phyloP scores from a whole-genome alignment of 495 filamentous ascomycete genomes.

The Neurospora sp. region DNA sequence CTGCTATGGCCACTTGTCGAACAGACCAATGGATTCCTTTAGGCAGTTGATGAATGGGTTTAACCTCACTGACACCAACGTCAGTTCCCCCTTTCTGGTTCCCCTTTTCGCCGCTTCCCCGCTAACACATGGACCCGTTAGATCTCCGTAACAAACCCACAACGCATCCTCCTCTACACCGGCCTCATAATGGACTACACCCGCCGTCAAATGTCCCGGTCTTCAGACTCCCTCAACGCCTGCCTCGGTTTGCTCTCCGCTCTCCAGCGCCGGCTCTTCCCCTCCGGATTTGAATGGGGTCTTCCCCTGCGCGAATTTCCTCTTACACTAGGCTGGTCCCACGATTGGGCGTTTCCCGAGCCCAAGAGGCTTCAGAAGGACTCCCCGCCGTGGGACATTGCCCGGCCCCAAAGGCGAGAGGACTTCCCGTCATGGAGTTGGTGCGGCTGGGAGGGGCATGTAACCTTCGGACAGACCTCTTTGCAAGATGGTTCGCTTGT shows the following conservation, averaged over 20 bases:
- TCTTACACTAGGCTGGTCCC: conserved; percentile 7
- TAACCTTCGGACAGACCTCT: not conserved
- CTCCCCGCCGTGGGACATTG: not conserved
- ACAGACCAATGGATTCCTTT: not conserved
- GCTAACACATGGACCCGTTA: not conserved
- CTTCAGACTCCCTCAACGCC: conserved; percentile 12
- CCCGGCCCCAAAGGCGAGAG: not conserved
- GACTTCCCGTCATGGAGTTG: conserved; percentile 10
- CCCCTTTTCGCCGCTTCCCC: not conserved
- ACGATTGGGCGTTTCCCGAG: not conserved
- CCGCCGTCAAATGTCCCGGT: conserved; percentile 7
- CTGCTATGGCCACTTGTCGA: not conserved
- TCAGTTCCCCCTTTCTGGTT: not conserved
- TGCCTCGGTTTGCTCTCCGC: conserved; percentile 3
- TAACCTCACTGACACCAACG: not conserved
- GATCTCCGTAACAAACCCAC: not conserved
- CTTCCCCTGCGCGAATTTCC: conserved; percentile 5
- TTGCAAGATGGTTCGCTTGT: not conserved
- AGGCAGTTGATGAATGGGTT: not conserved
- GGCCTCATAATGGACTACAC: conserved; percentile 7
- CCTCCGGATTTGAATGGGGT: conserved; percentile 10
- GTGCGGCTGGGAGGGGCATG: conserved; percentile 9
- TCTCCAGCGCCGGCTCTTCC: conserved; percentile 1
- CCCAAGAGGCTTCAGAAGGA: not conserved
- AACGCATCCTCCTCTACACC: not conserved